Percentiles rank a stretch among this genome's conserved stretches.
Conservation (phyloP, 2,329 filamentous ascomycete species). For the Penicillium sp. region DNA sequence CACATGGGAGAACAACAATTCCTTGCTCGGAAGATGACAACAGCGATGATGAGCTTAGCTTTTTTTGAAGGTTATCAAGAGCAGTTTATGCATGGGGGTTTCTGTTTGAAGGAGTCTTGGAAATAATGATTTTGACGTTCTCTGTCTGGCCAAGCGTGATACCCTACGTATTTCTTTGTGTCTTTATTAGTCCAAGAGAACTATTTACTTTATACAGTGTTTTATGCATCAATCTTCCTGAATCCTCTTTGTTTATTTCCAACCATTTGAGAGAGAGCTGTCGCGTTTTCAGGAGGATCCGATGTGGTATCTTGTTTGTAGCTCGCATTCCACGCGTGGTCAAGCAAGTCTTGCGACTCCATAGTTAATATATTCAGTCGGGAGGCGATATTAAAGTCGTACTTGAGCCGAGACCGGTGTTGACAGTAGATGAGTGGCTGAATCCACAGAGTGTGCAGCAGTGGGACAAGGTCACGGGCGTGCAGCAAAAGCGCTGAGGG, state of each 20-base stretch:
- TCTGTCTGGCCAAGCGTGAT: constrained; percentile 16
- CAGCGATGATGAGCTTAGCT: constrained; percentile 47
- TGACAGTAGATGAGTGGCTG: constrained; percentile 13
- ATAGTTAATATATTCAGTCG: constrained; percentile 9
- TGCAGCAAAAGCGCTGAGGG: not conserved
- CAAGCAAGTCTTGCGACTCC: not conserved
- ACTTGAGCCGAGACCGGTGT: constrained; percentile 7
- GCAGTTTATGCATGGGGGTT: constrained; percentile 1
- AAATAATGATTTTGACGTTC: constrained; percentile 1
- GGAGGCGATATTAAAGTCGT: not conserved
- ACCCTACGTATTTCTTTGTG: constrained; percentile 15
- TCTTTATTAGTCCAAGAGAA: constrained; percentile 1
- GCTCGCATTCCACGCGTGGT: not conserved
- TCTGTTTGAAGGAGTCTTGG: constrained; percentile 11
- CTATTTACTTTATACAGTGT: not conserved
- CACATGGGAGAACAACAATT: constrained; percentile 25
- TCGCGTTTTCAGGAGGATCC: not conserved
- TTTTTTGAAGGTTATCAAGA: constrained; percentile 28
- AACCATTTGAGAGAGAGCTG: not conserved
- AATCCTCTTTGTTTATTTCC: not conserved
- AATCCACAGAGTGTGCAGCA: constrained; percentile 1
- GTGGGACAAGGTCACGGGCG: not conserved
- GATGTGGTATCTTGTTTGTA: not conserved
- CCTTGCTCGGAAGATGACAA: constrained; percentile 36
- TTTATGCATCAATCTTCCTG: not conserved